Conservation (phyloP, 768 basidiomycete genomes). For the Mycena polygramma region DNA sequence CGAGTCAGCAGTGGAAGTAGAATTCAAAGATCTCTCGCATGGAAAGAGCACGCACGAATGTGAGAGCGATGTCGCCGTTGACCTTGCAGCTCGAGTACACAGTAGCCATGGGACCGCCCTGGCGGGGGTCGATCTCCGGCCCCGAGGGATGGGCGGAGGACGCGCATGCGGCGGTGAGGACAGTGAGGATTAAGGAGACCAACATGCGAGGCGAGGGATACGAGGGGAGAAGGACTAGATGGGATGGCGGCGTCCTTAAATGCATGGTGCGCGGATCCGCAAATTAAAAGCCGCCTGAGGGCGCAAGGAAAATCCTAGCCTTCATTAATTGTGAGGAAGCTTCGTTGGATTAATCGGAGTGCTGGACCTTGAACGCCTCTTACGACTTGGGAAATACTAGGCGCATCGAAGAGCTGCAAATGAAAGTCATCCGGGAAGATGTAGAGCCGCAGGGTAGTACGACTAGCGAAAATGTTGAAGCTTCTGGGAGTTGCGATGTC, state of each 20-base stretch:
- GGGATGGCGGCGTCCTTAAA: not conserved
- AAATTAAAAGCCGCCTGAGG: not conserved
- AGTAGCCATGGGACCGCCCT: not conserved
- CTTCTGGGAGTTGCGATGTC: too few species aligned
- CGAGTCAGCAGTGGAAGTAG: not conserved
- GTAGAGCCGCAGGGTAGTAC: too few species aligned
- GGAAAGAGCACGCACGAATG: slow-evolving; percentile 1
- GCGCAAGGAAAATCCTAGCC: not conserved
- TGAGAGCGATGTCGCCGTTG: slow-evolving; percentile 13
- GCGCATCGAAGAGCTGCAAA: too few species aligned
- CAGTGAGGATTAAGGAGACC: not conserved
- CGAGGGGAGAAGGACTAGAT: not conserved
- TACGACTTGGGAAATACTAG: too few species aligned
- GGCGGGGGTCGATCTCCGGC: not conserved
- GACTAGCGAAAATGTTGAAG: too few species aligned
- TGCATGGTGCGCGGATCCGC: not conserved
- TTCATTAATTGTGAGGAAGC: too few species aligned
- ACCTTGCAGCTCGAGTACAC: slow-evolving; percentile 20
- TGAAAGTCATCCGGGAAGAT: too few species aligned
- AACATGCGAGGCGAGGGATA: not conserved
- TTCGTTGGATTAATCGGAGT: too few species aligned
- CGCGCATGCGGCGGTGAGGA: not conserved
- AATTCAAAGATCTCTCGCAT: too few species aligned
- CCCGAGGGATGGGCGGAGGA: not conserved
- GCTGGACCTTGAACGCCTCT: too few species aligned